phyloP scores from a whole-genome alignment of 2,329 filamentous ascomycete species.

The Knufia fluminis region DNA sequence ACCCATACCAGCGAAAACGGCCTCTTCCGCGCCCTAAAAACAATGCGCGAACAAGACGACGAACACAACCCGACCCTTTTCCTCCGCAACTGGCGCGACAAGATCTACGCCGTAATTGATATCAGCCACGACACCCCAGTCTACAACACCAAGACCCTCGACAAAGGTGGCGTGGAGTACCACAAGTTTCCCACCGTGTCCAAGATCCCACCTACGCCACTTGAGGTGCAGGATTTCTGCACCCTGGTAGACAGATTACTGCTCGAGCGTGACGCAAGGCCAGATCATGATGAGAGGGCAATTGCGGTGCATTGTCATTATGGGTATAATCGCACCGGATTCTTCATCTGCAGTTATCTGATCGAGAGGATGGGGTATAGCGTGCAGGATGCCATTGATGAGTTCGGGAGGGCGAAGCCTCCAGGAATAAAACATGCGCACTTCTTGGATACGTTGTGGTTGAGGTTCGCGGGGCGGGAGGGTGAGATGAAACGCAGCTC shows the following conservation, averaged over 20 bases:
- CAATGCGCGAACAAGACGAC: conserved; percentile 79
- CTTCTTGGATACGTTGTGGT: conserved; percentile 74
- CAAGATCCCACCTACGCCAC: conserved; percentile 67
- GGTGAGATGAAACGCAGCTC: neutral
- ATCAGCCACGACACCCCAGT: conserved; percentile 86
- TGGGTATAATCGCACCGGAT: conserved; percentile 89
- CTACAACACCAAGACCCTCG: conserved; percentile 67
- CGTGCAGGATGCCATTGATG: conserved; percentile 67
- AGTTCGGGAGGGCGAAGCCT: conserved; percentile 62
- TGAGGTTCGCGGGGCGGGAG: conserved; percentile 46
- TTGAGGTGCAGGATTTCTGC: conserved; percentile 53
- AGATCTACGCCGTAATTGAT: conserved; percentile 71
- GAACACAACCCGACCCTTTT: conserved; percentile 68
- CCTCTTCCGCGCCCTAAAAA: conserved; percentile 85
- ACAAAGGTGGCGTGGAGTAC: conserved; percentile 58
- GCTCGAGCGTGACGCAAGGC: conserved; percentile 34
- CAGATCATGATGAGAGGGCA: conserved; percentile 35
- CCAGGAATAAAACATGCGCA: conserved; percentile 84
- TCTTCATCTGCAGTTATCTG: conserved; percentile 83
- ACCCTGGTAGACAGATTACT: conserved; percentile 52
- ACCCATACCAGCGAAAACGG: conserved; percentile 28
- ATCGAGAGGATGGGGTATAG: conserved; percentile 66
- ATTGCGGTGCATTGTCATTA: conserved; percentile 93
- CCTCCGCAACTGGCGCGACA: conserved; percentile 54
- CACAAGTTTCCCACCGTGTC: conserved; percentile 87